Percentiles rank a stretch among this genome's conserved stretches.
These are phyloP conservation scores for Phytophthora chlamydospora DNA, from an alignment of 352 stramenopile genomes.

Conservation along the genomic window DNA sequence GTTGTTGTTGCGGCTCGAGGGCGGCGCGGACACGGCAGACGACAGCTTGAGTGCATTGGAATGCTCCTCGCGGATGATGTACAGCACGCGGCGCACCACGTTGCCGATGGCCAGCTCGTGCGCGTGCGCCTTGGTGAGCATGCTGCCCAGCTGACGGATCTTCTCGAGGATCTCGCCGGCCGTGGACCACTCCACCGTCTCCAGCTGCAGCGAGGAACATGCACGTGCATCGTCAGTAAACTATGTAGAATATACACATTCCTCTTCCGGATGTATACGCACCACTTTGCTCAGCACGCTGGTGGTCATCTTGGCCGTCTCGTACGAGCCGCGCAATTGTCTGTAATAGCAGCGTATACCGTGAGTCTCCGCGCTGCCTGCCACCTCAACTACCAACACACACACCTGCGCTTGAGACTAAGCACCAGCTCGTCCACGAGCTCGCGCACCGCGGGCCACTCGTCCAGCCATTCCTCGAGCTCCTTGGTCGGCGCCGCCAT, in stretches of 20 bases:
- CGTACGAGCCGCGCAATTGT: constrained; percentile 78
- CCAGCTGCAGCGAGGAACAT: constrained; percentile 43
- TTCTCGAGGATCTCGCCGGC: constrained; percentile 87
- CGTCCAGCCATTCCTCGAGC: constrained; percentile 74
- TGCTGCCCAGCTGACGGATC: constrained; percentile 75
- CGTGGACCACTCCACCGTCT: constrained; percentile 81
- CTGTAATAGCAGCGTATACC: constrained; percentile 26
- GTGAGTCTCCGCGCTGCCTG: too few species aligned
- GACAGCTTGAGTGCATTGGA: constrained; percentile 72
- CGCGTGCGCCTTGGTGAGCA: constrained; percentile 83
- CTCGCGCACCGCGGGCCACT: constrained; percentile 76
- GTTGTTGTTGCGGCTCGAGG: constrained; percentile 63
- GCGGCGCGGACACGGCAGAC: constrained; percentile 20
- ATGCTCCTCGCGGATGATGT: constrained; percentile 90
- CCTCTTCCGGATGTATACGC: constrained; percentile 12
- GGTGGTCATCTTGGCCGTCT: constrained; percentile 82
- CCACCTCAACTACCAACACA: constrained; percentile 1
- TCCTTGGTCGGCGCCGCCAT: constrained; percentile 36
- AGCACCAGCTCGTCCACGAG: constrained; percentile 79
- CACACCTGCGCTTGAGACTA: constrained; percentile 77
- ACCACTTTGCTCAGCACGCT: constrained; percentile 79
- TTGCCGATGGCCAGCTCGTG: constrained; percentile 90
- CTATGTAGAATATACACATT: constrained; percentile 13
- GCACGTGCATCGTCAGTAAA: neutral
- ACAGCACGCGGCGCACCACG: constrained; percentile 89